Conservation (phyloP, 495 filamentous ascomycete species). For the Hypoxylon lienhwacheense region DNA sequence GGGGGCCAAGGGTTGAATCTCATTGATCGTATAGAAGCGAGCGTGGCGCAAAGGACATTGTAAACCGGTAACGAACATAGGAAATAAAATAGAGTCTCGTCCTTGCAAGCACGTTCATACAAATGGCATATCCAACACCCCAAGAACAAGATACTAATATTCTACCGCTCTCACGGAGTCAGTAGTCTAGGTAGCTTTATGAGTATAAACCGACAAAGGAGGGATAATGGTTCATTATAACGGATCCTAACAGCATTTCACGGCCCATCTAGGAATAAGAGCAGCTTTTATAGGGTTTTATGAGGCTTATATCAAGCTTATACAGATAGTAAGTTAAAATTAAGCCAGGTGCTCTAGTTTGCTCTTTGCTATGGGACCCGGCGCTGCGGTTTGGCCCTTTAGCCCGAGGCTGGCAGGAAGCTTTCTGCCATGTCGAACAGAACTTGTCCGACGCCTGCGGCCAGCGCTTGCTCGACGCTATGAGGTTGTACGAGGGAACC, state of each 20-base stretch:
- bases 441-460: conserved; percentile 11
- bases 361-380: not conserved
- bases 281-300: no score
- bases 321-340: no score
- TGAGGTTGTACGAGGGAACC: conserved; percentile 1
- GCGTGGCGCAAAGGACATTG: conserved; percentile 4
- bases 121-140: not conserved
- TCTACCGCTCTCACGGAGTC: no score
- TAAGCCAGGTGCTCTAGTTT: no score
- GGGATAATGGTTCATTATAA: no score
- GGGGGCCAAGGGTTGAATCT: not conserved
- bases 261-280: no score
- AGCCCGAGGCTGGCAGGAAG: not conserved
- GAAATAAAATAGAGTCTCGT: conserved; percentile 10
- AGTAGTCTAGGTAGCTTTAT: no score
- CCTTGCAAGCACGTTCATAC: not conserved
- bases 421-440: conserved; percentile 13
- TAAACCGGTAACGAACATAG: conserved; percentile 14
- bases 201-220: no score
- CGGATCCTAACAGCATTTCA: no score
- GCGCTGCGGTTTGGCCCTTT: not conserved
- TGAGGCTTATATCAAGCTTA: no score
- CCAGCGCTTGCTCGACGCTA: conserved; percentile 1
- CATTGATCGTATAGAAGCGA: not conserved
- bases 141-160: no score